Evolutionary conservation across 257 asterid species (phyloP).

Genomic region (Solanum sitiens): DNA sequence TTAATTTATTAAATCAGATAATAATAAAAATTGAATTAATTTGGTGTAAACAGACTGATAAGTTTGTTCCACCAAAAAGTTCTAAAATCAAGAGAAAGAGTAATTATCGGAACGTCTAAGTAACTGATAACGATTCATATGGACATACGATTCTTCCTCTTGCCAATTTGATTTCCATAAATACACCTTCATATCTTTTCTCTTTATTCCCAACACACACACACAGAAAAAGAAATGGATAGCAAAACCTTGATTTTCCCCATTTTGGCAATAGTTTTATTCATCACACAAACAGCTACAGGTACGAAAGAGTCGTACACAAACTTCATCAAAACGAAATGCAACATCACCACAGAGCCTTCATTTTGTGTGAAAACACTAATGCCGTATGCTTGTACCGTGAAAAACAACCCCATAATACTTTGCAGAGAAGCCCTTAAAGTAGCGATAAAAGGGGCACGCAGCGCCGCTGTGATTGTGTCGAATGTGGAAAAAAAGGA

Average conservation of each 20-base stretch:
- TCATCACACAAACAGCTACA: background rate
- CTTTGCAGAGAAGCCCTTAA: conserved; percentile 47
- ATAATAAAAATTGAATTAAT: too few species aligned
- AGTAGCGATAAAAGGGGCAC: conserved; percentile 28
- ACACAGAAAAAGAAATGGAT: background rate
- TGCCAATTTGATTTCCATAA: background rate
- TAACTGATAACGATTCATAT: too few species aligned
- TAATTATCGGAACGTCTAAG: background rate
- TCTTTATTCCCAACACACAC: background rate
- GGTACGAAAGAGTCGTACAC: conserved; percentile 2
- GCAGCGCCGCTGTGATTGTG: conserved; percentile 17
- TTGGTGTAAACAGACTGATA: too few species aligned
- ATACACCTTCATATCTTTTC: background rate
- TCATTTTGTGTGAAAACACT: conserved; percentile 38
- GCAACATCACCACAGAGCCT: conserved; percentile 43
- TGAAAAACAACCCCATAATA: conserved; percentile 20
- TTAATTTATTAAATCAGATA: too few species aligned
- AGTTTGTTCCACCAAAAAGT: background rate
- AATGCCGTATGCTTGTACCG: conserved; percentile 35
- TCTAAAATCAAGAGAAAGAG: background rate
- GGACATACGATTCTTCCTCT: background rate
- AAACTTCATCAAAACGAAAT: conserved; percentile 27
- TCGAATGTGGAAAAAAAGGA: conserved; percentile 8
- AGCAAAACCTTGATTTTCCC: background rate
- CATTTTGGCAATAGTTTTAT: background rate